Evolutionary conservation across 345 rosid species (phyloP), one percentile per base, ranked within the genome.

Genomic region (Populus davidiana): DNA sequence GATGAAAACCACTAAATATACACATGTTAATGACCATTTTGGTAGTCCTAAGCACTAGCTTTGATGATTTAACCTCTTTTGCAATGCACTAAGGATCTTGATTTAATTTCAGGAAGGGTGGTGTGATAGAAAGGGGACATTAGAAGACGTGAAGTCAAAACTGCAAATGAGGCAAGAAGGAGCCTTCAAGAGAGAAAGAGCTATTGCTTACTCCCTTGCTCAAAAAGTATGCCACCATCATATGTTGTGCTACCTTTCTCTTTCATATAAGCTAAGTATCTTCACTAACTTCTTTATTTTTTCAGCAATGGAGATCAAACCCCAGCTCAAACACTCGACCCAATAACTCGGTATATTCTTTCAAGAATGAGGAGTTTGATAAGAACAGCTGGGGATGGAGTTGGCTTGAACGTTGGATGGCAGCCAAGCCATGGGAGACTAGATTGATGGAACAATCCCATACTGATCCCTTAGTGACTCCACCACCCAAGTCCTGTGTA

Each of bases 341-440:
- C 31, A 84, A 82, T 75, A 70, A 54, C 69, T 85, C 88, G 12
- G 68, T 75, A 10, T 81, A 85, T 4, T 54, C 86, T 59, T 81
- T 87, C 25, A 89, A 86, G 84, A 87, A 84, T 18, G 86, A 88
- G 75, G 93, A 89, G 77, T 88, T 92, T 76, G 96, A 91, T 71
- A 90, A 86, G 84, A 90, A 85, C 64, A 89, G 90, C 75, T 89
- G 93, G 97, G 97, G 97, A 71, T 94, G 98, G 99, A 92, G 96
- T 81, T 95, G 99, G 99, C 88, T 95, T 17, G 99, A 93, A 75
- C 96, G 99, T 59, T 95, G 99, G 99, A 93, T 95, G 99, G 98
- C 97, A 1, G 93, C 97, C 56, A 85, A 88, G 85, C 99, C 99
- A 81, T 95, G 98, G 99, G 99, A 93, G 86, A 86, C 93, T 10